phyloP scores from a whole-genome alignment of 2,329 filamentous ascomycete species.

The Fusarium drepaniforme region DNA sequence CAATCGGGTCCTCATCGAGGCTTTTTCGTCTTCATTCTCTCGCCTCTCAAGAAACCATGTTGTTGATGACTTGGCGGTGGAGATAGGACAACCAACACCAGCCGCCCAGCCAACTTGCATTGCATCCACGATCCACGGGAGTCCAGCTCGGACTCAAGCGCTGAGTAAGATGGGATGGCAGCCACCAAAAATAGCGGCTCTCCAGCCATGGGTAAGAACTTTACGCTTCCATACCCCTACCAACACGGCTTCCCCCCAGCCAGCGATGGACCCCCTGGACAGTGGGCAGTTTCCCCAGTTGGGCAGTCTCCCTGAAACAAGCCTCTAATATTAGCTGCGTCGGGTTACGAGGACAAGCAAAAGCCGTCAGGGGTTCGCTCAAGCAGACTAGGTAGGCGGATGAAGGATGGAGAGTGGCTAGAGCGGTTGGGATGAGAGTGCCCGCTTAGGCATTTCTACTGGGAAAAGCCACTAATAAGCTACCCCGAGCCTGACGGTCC shows the following conservation, averaged over 20 bases:
- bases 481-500: constrained; percentile 4
- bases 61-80: background rate
- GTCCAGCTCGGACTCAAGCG: constrained; percentile 6
- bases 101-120: constrained; percentile 1
- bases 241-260: background rate
- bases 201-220: background rate
- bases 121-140: background rate
- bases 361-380: constrained; percentile 27
- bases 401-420: constrained; percentile 9
- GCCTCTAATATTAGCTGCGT: constrained; percentile 33
- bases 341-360: constrained; percentile 23
- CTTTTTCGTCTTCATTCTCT: background rate
- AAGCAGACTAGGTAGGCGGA: background rate
- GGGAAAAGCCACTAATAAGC: constrained; percentile 16
- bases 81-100: constrained; percentile 1
- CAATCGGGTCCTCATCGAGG: background rate
- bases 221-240: background rate
- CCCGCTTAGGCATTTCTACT: background rate
- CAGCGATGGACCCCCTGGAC: constrained; percentile 24
- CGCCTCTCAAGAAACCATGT: background rate
- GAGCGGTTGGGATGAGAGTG: background rate
- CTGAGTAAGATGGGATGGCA: constrained; percentile 17
- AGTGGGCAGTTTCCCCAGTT: constrained; percentile 21
- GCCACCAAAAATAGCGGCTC: background rate
- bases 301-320: constrained; percentile 33